A percentile compares a stretch with the other conserved stretches of the same genome.
These are phyloP conservation scores for Fusarium sp. DNA, from an alignment of 2,329 filamentous ascomycete species.

Conservation along the genomic window DNA sequence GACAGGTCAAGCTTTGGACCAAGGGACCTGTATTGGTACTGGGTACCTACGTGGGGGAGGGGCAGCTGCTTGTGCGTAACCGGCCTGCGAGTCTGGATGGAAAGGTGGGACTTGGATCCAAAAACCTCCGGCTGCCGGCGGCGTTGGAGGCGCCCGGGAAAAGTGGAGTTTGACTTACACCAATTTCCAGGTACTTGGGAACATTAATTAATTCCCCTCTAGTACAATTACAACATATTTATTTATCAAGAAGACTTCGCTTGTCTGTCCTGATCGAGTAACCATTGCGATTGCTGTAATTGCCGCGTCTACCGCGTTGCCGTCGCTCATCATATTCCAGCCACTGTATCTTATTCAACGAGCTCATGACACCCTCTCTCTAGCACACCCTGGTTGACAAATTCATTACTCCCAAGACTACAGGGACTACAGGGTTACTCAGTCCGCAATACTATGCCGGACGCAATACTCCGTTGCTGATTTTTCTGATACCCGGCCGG, in stretches of 20 bases:
- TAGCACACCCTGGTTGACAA: not conserved
- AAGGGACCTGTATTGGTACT: not conserved
- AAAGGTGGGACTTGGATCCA: not conserved
- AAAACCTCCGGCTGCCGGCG: slow-evolving; percentile 15
- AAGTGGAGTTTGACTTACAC: slow-evolving; percentile 7
- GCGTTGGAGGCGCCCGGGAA: slow-evolving; percentile 14
- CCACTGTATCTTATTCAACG: not conserved
- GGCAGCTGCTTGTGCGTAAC: not conserved
- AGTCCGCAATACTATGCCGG: not conserved
- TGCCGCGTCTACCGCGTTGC: not conserved
- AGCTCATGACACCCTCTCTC: not conserved
- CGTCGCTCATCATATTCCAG: not conserved
- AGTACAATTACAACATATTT: not conserved
- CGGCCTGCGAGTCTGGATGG: not conserved
- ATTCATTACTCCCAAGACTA: not conserved
- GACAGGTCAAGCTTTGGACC: slow-evolving; percentile 20
- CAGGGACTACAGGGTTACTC: not conserved
- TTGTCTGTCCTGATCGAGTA: not conserved
- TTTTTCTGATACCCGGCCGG: not conserved
- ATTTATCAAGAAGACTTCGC: not conserved
- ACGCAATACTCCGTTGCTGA: not conserved
- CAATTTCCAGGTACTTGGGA: not conserved
- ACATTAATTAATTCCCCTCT: not conserved
- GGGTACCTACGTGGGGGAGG: slow-evolving; percentile 25
- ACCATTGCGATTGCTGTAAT: not conserved